A percentile compares a stretch with the other conserved stretches of the same genome.
These are phyloP conservation scores for Tardiomyces blankii DNA, from an alignment of 1,139 yeast species.

Conservation along the genomic window DNA sequence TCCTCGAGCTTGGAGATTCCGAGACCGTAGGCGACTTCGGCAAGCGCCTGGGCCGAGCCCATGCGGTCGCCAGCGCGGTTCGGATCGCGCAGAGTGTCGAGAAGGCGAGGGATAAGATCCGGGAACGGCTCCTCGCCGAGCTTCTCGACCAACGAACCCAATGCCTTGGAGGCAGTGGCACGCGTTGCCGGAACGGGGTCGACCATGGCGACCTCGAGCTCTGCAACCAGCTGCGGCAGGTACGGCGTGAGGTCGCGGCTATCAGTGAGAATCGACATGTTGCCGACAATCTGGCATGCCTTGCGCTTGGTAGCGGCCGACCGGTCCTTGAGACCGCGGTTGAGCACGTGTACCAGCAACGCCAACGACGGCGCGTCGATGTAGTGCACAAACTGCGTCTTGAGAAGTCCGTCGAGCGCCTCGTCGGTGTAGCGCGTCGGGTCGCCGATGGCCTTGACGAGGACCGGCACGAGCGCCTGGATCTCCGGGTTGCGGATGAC, in stretches of 20 bases:
- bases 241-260: slow-evolving; percentile 79
- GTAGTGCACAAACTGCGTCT: slow-evolving; percentile 91
- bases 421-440: slow-evolving; percentile 83
- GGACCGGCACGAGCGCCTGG: slow-evolving; percentile 76
- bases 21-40: slow-evolving; percentile 88
- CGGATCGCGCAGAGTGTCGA: slow-evolving; percentile 70
- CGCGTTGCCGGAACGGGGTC: slow-evolving; percentile 97
- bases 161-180: slow-evolving; percentile 94
- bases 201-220: slow-evolving; percentile 89
- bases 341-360: slow-evolving; percentile 83
- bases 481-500: slow-evolving; percentile 97
- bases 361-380: slow-evolving; percentile 98
- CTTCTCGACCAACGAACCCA: slow-evolving; percentile 92
- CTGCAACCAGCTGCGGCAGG: slow-evolving; percentile 62
- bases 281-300: slow-evolving; percentile 97
- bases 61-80: slow-evolving; percentile 81
- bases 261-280: slow-evolving; percentile 94
- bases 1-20: slow-evolving; percentile 85
- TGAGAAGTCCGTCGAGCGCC: slow-evolving; percentile 77
- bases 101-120: slow-evolving; percentile 69
- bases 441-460: slow-evolving; percentile 90
- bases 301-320: slow-evolving; percentile 86
- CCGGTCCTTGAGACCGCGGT: slow-evolving; percentile 90
- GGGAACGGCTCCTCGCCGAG: slow-evolving; percentile 97
- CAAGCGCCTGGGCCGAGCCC: slow-evolving; percentile 94